Evolutionary conservation across 2,329 filamentous ascomycete genomes (phyloP).

Genomic region (Colletotrichum nymphaeae): DNA sequence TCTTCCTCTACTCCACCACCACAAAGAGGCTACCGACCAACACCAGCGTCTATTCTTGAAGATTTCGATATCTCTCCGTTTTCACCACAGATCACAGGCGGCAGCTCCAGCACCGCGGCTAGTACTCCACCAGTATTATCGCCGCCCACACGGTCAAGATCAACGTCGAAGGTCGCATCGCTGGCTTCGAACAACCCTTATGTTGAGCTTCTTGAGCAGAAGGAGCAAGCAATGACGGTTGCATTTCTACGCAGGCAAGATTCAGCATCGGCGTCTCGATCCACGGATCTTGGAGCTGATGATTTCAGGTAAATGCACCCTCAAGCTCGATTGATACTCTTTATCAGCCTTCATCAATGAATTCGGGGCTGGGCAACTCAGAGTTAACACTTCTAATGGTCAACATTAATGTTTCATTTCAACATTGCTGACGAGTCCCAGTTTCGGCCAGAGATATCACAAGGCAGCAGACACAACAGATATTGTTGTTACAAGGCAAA

Average conservation of each 20-base stretch:
- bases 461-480: constrained; percentile 40
- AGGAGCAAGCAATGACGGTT: constrained; percentile 44
- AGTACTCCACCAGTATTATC: constrained; percentile 35
- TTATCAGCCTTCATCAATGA: neutral
- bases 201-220: constrained; percentile 44
- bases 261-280: constrained; percentile 28
- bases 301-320: constrained; percentile 44
- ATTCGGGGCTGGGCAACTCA: too few species aligned
- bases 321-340: too few species aligned
- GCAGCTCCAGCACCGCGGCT: constrained; percentile 21
- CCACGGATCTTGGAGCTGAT: constrained; percentile 41
- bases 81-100: constrained; percentile 23
- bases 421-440: constrained; percentile 7
- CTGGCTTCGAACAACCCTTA: constrained; percentile 43
- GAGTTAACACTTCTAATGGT: neutral
- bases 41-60: constrained; percentile 33
- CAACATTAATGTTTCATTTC: neutral
- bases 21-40: constrained; percentile 23
- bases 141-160: constrained; percentile 28
- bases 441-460: constrained; percentile 50
- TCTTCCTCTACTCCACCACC: neutral
- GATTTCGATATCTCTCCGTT: constrained; percentile 29
- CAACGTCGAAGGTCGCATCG: neutral
- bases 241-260: constrained; percentile 44
- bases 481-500: constrained; percentile 46